phyloP scores from a whole-genome alignment of 2,329 filamentous ascomycete genomes.

The Aureobasidium leucospermi region DNA sequence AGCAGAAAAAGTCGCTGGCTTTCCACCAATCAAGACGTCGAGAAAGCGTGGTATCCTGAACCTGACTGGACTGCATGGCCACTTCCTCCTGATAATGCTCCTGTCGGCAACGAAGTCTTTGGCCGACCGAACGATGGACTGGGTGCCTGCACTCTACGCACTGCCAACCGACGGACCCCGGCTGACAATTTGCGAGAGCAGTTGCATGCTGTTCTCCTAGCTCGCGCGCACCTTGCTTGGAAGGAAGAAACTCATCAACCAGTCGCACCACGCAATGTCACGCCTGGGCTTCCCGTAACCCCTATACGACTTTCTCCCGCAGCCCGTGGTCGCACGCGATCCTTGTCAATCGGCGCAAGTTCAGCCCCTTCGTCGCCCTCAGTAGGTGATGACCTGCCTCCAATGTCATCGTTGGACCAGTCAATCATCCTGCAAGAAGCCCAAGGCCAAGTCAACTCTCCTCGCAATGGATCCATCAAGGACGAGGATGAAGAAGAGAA shows the following conservation, averaged over 20 bases:
- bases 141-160: constrained; percentile 43
- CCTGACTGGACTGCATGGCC: constrained; percentile 83
- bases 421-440: neutral
- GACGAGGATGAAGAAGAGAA: constrained; percentile 1
- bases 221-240: constrained; percentile 61
- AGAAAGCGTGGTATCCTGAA: constrained; percentile 37
- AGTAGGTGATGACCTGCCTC: neutral
- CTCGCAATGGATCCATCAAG: neutral
- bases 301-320: neutral
- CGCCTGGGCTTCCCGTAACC: neutral
- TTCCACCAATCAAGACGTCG: constrained; percentile 24
- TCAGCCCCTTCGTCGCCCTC: neutral
- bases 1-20: constrained; percentile 36
- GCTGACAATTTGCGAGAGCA: constrained; percentile 63
- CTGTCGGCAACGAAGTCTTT: constrained; percentile 47
- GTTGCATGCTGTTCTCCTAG: constrained; percentile 58
- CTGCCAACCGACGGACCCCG: constrained; percentile 42
- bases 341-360: neutral
- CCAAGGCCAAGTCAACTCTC: neutral
- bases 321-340: neutral
- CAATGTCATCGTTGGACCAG: neutral
- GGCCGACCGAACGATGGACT: constrained; percentile 32
- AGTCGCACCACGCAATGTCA: neutral
- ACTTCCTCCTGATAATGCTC: constrained; percentile 54
- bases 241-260: neutral